phyloP scores from a whole-genome alignment of 345 rosid genomes.

The Euphorbia peplus region DNA sequence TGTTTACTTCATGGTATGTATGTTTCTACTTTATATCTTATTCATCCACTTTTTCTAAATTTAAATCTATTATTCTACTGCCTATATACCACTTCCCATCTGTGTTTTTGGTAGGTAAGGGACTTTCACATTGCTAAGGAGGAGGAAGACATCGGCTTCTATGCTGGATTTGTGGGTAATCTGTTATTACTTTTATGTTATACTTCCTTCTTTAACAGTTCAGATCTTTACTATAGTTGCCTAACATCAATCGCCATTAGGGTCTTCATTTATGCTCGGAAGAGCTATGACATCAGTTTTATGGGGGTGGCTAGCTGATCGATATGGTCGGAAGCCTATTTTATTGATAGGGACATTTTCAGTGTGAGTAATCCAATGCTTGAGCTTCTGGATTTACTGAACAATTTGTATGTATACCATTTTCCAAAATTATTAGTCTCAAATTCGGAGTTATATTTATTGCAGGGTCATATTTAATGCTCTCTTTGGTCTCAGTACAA shows the following conservation, averaged over 20 bases:
- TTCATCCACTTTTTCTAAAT: too few species aligned
- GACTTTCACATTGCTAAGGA: slow-evolving; percentile 21
- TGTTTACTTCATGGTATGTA: slow-evolving; percentile 26
- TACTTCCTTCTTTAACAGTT: neutral
- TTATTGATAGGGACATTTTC: slow-evolving; percentile 19
- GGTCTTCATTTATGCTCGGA: slow-evolving; percentile 28
- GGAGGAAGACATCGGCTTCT: slow-evolving; percentile 29
- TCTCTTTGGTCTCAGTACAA: slow-evolving; percentile 26
- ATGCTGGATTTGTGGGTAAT: slow-evolving; percentile 28
- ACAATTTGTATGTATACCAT: neutral
- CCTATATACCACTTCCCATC: too few species aligned
- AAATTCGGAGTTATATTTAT: neutral
- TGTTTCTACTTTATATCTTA: neutral
- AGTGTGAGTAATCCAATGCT: slow-evolving; percentile 16
- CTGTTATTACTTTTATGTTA: neutral
- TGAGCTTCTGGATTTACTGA: neutral
- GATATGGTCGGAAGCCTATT: slow-evolving; percentile 27
- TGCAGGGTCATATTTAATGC: slow-evolving; percentile 21
- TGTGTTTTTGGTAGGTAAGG: slow-evolving; percentile 14
- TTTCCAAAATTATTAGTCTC: neutral
- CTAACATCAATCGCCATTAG: neutral
- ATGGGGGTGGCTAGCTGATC: slow-evolving; percentile 28
- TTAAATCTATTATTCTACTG: too few species aligned
- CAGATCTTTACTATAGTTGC: neutral
- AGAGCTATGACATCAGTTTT: slow-evolving; percentile 24